Base-by-base conservation (phyloP, 2,329 filamentous ascomycete species). In the Bisporella sp. region DNA sequence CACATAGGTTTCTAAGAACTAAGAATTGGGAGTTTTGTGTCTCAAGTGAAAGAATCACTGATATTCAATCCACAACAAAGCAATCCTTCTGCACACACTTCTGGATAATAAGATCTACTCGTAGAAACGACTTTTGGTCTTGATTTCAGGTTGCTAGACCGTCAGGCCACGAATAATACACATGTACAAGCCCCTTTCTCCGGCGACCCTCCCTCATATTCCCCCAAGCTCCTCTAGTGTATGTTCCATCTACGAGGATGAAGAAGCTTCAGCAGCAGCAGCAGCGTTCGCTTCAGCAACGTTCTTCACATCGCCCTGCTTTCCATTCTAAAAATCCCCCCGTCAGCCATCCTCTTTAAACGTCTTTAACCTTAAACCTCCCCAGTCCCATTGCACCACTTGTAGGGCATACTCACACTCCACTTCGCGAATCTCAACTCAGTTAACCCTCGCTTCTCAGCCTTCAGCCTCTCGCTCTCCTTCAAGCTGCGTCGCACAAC, bases 401-500 rank as follows among this genome's bases (percentile, higher is more conserved):
- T 12, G 30, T 12, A 13, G n/a, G 51, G 21, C 31, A 46, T 48
- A 64, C 88, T 81, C 74, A 99, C 93, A 82, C 89, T 78, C 93
- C 93, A 99, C 81, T 92, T 95, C 62, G 89, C 78, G 67, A 96
- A 95, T 73, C 84, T 84, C 64, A 99, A 74, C 50, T 97, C 92
- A 74, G 85, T 85, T 73, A 90, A 82, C 68, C 90, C 91, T 70
- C 93, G 84, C 69, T 89, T 85, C 82, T 97, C 93, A 59, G 91
- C 90, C 62, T 71, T 71, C 61, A 96, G 72, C 75, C 93, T 84
- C 78, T 90, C 86, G 52, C 93, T 89, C 68, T 99, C 93, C 81
- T 97, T 96, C 72, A 99, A 80, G 71, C 90, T 95, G 71, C 89
- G 87, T 77, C 95, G 93, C 71, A 99, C 88, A 69, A 89, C 87